Percentiles rank a stretch among this genome's conserved stretches.
phyloP scores from a whole-genome alignment of 148 eudicot genomes.

The Rhododendron ovatum region DNA sequence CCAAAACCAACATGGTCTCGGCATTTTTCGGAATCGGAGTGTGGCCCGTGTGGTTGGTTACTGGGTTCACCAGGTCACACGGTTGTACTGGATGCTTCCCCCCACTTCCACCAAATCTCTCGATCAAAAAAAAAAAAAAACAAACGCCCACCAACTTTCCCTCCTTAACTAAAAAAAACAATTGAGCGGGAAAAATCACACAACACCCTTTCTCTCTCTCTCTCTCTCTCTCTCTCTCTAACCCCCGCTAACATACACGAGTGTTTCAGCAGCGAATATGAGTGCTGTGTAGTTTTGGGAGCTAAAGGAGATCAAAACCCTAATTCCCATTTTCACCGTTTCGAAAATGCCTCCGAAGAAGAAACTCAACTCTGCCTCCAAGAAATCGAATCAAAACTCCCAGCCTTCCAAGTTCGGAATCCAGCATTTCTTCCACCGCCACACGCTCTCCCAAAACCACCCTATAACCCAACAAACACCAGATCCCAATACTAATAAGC shows the following conservation, averaged over 20 bases:
- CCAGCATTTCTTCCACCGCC: constrained; percentile 87
- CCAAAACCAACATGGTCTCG: no score
- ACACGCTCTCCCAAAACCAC: constrained; percentile 27
- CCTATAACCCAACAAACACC: background rate
- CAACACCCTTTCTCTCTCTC: no score
- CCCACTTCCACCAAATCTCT: no score
- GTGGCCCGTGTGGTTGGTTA: no score
- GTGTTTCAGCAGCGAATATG: background rate
- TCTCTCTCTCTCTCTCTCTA: background rate
- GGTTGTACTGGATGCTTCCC: no score
- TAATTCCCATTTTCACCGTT: background rate
- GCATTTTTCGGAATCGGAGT: no score
- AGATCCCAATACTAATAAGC: background rate
- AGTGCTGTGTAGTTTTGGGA: background rate
- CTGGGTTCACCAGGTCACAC: no score
- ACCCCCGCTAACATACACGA: no score
- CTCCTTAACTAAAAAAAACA: no score
- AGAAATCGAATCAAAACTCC: constrained; percentile 52
- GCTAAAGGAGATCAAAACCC: background rate
- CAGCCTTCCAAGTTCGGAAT: constrained; percentile 80
- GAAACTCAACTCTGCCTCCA: constrained; percentile 41
- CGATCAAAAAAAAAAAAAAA: no score
- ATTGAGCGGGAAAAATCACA: no score
- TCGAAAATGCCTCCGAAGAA: constrained; percentile 66
- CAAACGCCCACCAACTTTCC: no score